Conservation (phyloP, 2,329 filamentous ascomycete genomes). For the Nannizzia gypsea region DNA sequence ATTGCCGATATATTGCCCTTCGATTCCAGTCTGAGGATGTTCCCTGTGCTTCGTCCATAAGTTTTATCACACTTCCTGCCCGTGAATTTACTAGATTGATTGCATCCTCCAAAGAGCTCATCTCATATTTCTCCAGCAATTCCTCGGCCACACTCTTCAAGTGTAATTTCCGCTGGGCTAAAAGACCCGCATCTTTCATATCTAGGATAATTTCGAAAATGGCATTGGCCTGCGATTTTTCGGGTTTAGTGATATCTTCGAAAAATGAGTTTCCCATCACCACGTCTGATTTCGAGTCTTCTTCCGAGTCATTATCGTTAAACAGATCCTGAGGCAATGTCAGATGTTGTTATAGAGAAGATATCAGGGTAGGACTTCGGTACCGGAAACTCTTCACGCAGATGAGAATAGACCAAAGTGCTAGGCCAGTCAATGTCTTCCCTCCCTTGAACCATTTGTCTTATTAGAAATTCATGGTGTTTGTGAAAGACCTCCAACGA, state of each 20-base stretch:
- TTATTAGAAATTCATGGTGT: slow-evolving; percentile 36
- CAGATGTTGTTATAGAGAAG: background rate
- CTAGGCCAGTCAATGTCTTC: slow-evolving; percentile 36
- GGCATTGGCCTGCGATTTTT: slow-evolving; percentile 26
- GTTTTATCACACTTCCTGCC: slow-evolving; percentile 23
- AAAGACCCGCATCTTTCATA: slow-evolving; percentile 29
- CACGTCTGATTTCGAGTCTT: slow-evolving; percentile 5
- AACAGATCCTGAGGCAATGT: slow-evolving; percentile 1
- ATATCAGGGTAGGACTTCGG: slow-evolving; percentile 6
- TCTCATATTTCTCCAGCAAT: slow-evolving; percentile 26
- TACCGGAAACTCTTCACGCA: slow-evolving; percentile 34
- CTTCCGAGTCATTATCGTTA: slow-evolving; percentile 5
- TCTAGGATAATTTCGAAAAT: slow-evolving; percentile 29
- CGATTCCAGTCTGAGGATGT: slow-evolving; percentile 30
- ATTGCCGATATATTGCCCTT: slow-evolving; percentile 32
- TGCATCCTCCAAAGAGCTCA: slow-evolving; percentile 26
- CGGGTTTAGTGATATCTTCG: slow-evolving; percentile 12
- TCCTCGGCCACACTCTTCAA: slow-evolving; percentile 25
- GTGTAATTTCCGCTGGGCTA: slow-evolving; percentile 32
- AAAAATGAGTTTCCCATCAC: background rate
- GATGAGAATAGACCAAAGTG: slow-evolving; percentile 34
- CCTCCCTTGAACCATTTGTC: slow-evolving; percentile 36
- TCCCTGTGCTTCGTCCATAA: slow-evolving; percentile 28
- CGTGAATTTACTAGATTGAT: slow-evolving; percentile 26
- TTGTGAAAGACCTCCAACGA: slow-evolving; percentile 37